Evolutionary conservation across 305 asterid genomes (phyloP), one percentile per base, ranked within the genome.

Genomic region (Fraxinus velutina): DNA sequence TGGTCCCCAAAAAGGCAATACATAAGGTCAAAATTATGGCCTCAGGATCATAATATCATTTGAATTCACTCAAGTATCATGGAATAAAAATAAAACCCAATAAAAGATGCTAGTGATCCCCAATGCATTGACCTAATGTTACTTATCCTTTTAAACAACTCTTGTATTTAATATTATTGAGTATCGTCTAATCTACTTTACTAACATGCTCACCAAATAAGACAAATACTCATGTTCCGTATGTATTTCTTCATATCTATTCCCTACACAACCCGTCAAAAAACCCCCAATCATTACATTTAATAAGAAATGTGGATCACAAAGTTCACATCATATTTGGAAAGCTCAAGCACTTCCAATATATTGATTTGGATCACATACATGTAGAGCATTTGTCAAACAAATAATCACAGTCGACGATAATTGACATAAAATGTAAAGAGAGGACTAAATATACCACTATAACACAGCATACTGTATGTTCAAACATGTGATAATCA

Each of bases 11-110:
- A 87, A 83, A 81, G 42, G 87, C 55, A 52, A 82, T 73, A 79
- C 86, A 79, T 13, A 81, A 79, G 76, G 90, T 85, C 86, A 88
- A 85, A 73, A 7, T 75, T 13, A 74, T 82, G 85, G 77, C 84
- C 86, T 79, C 81, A 15, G 72, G 80, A 36, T 85, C 80, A 84
- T 83, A 64, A 84, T 80, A 74, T n/a, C 86, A 73, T 80, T 81
- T 84, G 76, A 87, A 68, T 34, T 75, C 76, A 68, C 79, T 55
- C 81, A 52, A 44, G 52, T 82, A 22, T 75, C 19, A 66, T 74
- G 71, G 82, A 32, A 70, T 30, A 70, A 70, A 78, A 76, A 19
- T 77, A 84, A 86, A 75, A 32, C 27, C 39, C 2, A 39, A 47
- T 81, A 62, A 76, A 75, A 75, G 72, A 81, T 60, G 52, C 8